Percentiles rank a stretch among this genome's conserved stretches.
phyloP scores from a whole-genome alignment of 1,284 basidiomycete genomes.

The Meira miltonrushii region DNA sequence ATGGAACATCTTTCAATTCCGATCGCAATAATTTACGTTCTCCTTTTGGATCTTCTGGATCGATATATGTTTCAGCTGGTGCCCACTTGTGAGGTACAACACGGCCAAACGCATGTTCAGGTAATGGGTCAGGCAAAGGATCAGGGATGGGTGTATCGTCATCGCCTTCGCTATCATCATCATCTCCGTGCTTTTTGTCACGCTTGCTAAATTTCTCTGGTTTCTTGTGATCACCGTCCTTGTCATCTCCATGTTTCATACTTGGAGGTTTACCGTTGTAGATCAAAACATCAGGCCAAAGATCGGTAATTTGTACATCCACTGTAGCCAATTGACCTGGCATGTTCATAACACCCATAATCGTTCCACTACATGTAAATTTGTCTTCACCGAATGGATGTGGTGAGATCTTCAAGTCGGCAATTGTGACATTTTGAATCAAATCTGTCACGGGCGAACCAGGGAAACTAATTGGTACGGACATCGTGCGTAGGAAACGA shows the following conservation, averaged over 20 bases:
- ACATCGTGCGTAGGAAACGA: slow-evolving; percentile 30
- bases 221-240: slow-evolving; percentile 10
- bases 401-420: slow-evolving; percentile 42
- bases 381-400: slow-evolving; percentile 44
- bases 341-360: slow-evolving; percentile 41
- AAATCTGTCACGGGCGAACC: slow-evolving; percentile 43
- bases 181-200: not conserved
- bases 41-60: slow-evolving; percentile 32
- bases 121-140: slow-evolving; percentile 40
- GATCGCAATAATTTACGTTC: slow-evolving; percentile 34
- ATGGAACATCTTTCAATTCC: slow-evolving; percentile 41
- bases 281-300: slow-evolving; percentile 47
- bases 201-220: not conserved
- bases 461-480: slow-evolving; percentile 43
- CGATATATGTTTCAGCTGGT: slow-evolving; percentile 31
- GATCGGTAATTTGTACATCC: slow-evolving; percentile 41
- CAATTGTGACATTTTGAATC: slow-evolving; percentile 46
- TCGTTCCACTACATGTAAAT: slow-evolving; percentile 40
- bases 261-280: slow-evolving; percentile 42
- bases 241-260: slow-evolving; percentile 24
- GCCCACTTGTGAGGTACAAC: slow-evolving; percentile 39
- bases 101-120: slow-evolving; percentile 38
- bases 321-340: slow-evolving; percentile 40
- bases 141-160: slow-evolving; percentile 24
- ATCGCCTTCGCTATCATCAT: slow-evolving; percentile 4